Base-by-base conservation (phyloP, 2,329 filamentous ascomycete genomes). In the Phoma sp. region DNA sequence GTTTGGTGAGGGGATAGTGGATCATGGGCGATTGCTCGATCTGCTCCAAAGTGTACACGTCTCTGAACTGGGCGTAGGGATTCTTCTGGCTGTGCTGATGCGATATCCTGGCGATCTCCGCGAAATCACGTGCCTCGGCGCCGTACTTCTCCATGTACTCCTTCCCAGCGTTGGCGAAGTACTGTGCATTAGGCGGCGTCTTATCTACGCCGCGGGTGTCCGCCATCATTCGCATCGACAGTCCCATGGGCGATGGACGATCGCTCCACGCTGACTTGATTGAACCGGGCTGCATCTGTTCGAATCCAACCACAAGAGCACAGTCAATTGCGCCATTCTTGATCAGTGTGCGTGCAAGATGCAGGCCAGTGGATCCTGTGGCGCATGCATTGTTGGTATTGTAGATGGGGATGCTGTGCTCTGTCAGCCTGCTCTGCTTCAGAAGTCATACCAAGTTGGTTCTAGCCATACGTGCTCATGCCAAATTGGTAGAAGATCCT, bases 321-420 rank as follows among this genome's bases (percentile, higher is more conserved):
- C 91, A 96, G 76, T 96, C 90, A 2, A 92, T 90, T 13, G 85
- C 89, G 36, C 92, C 92, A 64, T 90, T 84, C 19, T 86, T 83
- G 64, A 97, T 86, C 67, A 95, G 82, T 24, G 88, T 91, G 21
- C 92, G 84, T 1, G 84, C 94, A 81, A 97, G 88, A 70, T 88
- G 86, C 43, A 97, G 81, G 6, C 94, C 94, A 0, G 93, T 96
- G 1, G 89, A 92, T 9, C 94, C 94, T 0, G 94, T 97, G 4
- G 91, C 91, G 81, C 94, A 97, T 80, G 96, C 96, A 83, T 97
- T 97, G 84, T 97, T 97, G 70, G 96, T 92, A 72, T 98, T 98
- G 82, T 95, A 93, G 74, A 98, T 92, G 69, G 94, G 94, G 66
- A 98, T 96, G 13, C 69, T 71, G 33, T 32, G 0, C 1, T 0